These are phyloP conservation scores for Taiwanofungus camphoratus DNA, from an alignment of 1,284 basidiomycete species.

Conservation along the genomic window DNA sequence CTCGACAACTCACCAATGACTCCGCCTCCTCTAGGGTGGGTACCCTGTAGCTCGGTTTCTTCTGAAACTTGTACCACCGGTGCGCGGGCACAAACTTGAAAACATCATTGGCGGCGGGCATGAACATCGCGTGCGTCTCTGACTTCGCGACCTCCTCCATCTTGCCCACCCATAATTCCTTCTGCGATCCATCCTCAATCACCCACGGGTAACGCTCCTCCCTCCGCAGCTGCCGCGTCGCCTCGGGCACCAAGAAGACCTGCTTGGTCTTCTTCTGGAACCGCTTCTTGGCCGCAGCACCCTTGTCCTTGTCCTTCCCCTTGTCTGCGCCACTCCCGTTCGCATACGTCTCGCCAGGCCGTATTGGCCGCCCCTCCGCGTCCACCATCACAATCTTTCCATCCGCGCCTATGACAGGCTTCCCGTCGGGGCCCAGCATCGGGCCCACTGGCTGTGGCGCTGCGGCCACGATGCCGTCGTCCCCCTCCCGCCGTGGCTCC, in stretches of 20 bases:
- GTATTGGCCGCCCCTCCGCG: constrained; percentile 66
- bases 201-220: constrained; percentile 90
- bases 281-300: constrained; percentile 51
- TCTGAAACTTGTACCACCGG: constrained; percentile 88
- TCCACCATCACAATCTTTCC: constrained; percentile 77
- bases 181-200: constrained; percentile 67
- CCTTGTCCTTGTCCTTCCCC: constrained; percentile 34
- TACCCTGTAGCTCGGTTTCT: constrained; percentile 68
- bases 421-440: constrained; percentile 73
- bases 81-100: constrained; percentile 85
- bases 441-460: constrained; percentile 51
- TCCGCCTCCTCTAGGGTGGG: constrained; percentile 70
- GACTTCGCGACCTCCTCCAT: constrained; percentile 71
- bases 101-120: constrained; percentile 67
- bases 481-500: constrained; percentile 57
- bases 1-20: constrained; percentile 49
- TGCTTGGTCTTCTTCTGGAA: constrained; percentile 85
- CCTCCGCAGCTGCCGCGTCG: constrained; percentile 46
- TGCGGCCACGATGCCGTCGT: constrained; percentile 26
- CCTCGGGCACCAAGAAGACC: constrained; percentile 56
- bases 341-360: constrained; percentile 25
- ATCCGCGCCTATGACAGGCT: constrained; percentile 70
- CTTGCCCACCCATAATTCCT: constrained; percentile 73
- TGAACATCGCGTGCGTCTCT: constrained; percentile 39
- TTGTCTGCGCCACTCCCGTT: constrained; percentile 15